Conservation (phyloP, 495 filamentous ascomycete genomes). For the Gamarada debralockiae region DNA sequence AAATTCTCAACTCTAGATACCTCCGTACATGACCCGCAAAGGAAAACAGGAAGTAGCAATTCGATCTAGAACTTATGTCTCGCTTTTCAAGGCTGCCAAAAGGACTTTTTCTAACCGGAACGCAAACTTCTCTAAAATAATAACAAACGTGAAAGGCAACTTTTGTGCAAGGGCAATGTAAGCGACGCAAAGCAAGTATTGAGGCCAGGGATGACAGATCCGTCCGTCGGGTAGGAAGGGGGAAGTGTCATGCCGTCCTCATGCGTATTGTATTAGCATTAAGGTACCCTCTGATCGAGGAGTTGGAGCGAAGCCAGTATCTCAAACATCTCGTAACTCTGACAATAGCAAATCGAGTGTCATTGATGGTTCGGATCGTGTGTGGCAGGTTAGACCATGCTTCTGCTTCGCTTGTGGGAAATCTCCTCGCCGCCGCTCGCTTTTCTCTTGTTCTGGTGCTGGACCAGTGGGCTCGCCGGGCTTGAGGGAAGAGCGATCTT, state of each 20-base stretch:
- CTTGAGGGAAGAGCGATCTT: constrained; percentile 25
- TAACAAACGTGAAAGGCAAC: background rate
- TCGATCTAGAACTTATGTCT: background rate
- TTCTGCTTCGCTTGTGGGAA: constrained; percentile 47
- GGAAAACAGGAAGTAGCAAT: background rate
- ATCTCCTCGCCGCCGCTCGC: constrained; percentile 30
- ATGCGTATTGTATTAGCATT: constrained; percentile 14
- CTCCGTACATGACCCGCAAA: background rate
- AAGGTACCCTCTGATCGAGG: too few species aligned
- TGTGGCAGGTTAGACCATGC: constrained; percentile 12
- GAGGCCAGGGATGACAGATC: constrained; percentile 28
- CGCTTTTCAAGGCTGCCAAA: background rate
- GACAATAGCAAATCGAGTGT: background rate
- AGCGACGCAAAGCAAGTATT: background rate
- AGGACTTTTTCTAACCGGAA: background rate
- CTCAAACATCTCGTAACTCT: background rate
- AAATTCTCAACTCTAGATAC: background rate
- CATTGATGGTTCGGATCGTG: too few species aligned
- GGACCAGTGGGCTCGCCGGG: constrained; percentile 34
- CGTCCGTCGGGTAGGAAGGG: too few species aligned
- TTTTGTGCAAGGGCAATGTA: background rate
- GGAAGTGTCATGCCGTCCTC: constrained; percentile 25
- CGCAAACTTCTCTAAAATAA: too few species aligned
- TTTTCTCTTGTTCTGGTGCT: constrained; percentile 44
- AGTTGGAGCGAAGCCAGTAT: too few species aligned